Evolutionary conservation across 2,329 filamentous ascomycete species (phyloP).

Genomic region (Camillea tinctor): DNA sequence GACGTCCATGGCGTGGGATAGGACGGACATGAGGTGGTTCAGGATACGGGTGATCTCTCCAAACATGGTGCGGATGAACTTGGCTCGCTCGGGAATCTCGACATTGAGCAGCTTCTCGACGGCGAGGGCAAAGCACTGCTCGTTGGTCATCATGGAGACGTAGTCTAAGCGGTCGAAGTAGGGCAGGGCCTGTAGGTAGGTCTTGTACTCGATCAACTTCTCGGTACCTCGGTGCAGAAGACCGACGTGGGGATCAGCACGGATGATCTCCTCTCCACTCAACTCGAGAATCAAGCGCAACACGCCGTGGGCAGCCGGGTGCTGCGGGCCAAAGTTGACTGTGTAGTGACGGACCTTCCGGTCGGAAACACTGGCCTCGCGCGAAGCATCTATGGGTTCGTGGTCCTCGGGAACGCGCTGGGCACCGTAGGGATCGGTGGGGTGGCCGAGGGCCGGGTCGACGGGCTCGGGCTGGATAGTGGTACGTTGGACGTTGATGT

Average conservation of each 20-base stretch:
- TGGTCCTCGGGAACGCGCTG: constrained; percentile 42
- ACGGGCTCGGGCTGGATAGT: constrained; percentile 64
- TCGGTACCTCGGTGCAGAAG: constrained; percentile 95
- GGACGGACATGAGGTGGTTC: constrained; percentile 97
- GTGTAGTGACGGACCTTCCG: constrained; percentile 98
- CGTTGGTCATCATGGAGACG: constrained; percentile 99
- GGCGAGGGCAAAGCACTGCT: constrained; percentile 93
- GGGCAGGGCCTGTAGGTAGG: constrained; percentile 94
- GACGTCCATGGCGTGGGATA: constrained; percentile 98
- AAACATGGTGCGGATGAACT: constrained; percentile 95
- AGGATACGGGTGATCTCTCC: constrained; percentile 90
- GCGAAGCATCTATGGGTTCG: constrained; percentile 44
- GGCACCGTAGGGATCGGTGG: constrained; percentile 49
- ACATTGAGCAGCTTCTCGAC: constrained; percentile 98
- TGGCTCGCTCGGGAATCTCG: constrained; percentile 91
- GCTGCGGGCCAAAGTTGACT: constrained; percentile 98
- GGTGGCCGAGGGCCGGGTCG: constrained; percentile 60
- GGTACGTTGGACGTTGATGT: constrained; percentile 57
- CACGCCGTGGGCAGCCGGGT: constrained; percentile 97
- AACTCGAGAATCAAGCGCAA: constrained; percentile 95
- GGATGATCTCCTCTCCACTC: constrained; percentile 95
- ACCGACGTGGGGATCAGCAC: constrained; percentile 94
- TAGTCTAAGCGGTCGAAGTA: constrained; percentile 99
- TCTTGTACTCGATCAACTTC: constrained; percentile 99
- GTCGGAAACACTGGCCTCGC: constrained; percentile 49